Conservation (phyloP, 257 asterid genomes). For the Ligustrum vulgare region DNA sequence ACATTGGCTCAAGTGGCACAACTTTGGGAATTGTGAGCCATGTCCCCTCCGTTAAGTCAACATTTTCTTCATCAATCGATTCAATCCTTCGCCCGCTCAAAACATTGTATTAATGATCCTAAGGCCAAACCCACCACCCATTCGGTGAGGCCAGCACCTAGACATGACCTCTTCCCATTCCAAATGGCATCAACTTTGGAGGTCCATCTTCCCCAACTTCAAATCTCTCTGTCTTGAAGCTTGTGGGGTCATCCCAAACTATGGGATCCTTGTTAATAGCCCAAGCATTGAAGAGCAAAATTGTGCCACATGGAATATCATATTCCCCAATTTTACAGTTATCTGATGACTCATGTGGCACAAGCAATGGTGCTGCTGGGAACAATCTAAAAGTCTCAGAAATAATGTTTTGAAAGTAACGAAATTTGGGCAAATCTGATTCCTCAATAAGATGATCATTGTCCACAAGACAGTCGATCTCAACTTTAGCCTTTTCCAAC, state of each 20-base stretch:
- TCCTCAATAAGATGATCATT: neutral
- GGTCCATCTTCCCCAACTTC: neutral
- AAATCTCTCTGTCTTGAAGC: neutral
- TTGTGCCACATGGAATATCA: neutral
- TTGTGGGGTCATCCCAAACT: neutral
- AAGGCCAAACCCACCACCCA: slow-evolving; percentile 2
- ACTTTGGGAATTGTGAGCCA: neutral
- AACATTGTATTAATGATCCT: slow-evolving; percentile 1
- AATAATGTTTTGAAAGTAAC: neutral
- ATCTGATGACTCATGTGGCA: neutral
- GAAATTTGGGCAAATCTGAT: neutral
- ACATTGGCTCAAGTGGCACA: neutral
- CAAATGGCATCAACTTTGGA: neutral
- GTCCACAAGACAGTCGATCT: neutral
- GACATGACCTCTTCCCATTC: neutral
- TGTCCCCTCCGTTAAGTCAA: neutral
- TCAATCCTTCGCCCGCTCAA: slow-evolving; percentile 6
- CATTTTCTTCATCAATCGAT: neutral
- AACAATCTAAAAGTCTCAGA: neutral
- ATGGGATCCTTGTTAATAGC: neutral
- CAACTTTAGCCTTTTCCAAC: neutral
- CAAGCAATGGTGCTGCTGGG: neutral
- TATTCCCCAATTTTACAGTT: neutral
- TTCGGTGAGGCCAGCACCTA: neutral
- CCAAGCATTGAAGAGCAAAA: neutral